Evolutionary conservation across 1,284 basidiomycete genomes (phyloP), one percentile per base, ranked within the genome.

Genomic region (Ustilago curta): DNA sequence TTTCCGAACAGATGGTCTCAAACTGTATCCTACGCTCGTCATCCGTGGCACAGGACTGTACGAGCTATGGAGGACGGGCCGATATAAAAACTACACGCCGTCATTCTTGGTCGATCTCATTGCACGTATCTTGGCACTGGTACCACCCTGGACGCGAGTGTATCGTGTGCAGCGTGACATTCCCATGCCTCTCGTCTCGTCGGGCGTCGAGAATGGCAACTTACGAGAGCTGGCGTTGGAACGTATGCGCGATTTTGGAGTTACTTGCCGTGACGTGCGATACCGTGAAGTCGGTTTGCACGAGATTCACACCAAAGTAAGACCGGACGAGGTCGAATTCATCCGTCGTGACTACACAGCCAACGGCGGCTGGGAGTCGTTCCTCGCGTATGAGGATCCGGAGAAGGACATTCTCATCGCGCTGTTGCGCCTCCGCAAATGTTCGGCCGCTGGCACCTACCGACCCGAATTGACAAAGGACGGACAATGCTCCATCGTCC

Each of bases 1-100:
- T 0, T 99, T 98, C 88, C 88, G 97, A 64, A 95, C 94, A 51
- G 96, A 99, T 83, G 97, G 97, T 1, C 88, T 99, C 67, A 99
- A 99, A 86, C 94, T 99, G 53, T 99, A 99, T 86, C 97, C 97
- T 12, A 98, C 97, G 0, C 88, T 99, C 54, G 97, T 99, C 61
- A 99, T 99, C 84, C 90, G 97, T 40, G 97, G 97, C 8, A 99
- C 97, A 0, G 97, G 97, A 12, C 86, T 99, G 59, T 98, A 98
- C 85, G 95, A 98, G 85, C 89, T 98, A 8, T 98, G 95, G 95
- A 87, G 94, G 72, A 97, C 95, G 25, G 95, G 95, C 25, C 89
- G 93, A 80, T 99, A 99, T 87, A 98, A 97, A 87, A 99, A 99
- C 85, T 99, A 99, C 85, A 97, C 96, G 3, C 94, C 97, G 3